Base-by-base conservation (phyloP, 495 filamentous ascomycete species). In the Terfezia boudieri region DNA sequence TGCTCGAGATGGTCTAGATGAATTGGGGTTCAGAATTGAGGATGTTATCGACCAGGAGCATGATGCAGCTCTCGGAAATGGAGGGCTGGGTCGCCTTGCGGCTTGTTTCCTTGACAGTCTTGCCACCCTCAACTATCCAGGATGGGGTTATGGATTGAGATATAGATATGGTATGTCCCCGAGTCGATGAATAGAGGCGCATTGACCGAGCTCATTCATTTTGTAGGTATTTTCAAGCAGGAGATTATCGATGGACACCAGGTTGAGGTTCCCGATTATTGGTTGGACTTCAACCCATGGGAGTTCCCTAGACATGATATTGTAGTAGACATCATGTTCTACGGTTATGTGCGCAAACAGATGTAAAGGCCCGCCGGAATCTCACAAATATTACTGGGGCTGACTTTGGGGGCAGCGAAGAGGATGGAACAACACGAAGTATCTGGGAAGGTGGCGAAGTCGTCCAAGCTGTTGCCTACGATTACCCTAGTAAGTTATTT, bases 231-330 rank as follows among this genome's bases (percentile, higher is more conserved):
- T 64, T 98, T 98, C 78, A 94, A 95, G 72, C 90, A 98, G 71
- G 89, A 98, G 72, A 94, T 98, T 60, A 77, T 95, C 51, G 82
- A 96, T 63, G 90, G 90, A 16, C 96, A 94, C 63, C 90, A 98
- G 68, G 84, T 96, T 51, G 90, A 98, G 62, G 80, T 96, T 50
- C 90, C 90, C 20, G 90, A 98, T 67, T 98, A 98, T 69, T 98
- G 90, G 90, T 77, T 98, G 36, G 90, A 96, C 64, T 94, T 95
- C 67, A 96, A 96, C 72, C 90, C 92, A 7, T 98, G 90, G 90
- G 90, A 98, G 63, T 96, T 98, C 62, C 86, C 88, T 17, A 76
- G 90, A 59, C 86, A 93, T 66, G 90, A 98, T 64, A 79, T 98
- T 49, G 86, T 81, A 9, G 88, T 98, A 36, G 84, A 94, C 66